These are phyloP conservation scores for Cymbomonas tetramitiformis DNA, from an alignment of 139 green algal species.

Conservation along the genomic window DNA sequence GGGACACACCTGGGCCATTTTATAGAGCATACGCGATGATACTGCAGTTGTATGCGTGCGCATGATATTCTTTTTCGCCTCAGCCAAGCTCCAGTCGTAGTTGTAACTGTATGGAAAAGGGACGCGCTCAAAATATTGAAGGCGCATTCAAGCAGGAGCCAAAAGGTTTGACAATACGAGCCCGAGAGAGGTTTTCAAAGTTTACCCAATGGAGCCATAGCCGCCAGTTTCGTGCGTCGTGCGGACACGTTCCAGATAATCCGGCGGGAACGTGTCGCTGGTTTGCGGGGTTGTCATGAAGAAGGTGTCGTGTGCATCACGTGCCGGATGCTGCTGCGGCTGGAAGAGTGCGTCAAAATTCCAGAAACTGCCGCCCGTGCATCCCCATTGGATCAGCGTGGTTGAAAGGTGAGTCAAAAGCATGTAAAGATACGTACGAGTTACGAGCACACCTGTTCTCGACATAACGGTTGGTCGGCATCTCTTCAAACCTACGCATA, in stretches of 20 bases:
- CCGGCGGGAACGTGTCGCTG: constrained; percentile 37
- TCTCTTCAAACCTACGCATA: constrained; percentile 37
- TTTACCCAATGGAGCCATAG: constrained; percentile 63
- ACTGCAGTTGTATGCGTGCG: constrained; percentile 97
- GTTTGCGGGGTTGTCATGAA: constrained; percentile 50
- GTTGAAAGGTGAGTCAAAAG: constrained; percentile 1
- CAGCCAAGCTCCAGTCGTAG: constrained; percentile 72
- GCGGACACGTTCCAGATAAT: constrained; percentile 79
- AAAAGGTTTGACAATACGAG: no score
- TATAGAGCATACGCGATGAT: constrained; percentile 86
- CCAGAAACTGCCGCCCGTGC: constrained; percentile 88
- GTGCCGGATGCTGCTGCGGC: constrained; percentile 89
- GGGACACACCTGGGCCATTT: constrained; percentile 50
- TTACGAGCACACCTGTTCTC: constrained; percentile 32
- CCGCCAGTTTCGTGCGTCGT: constrained; percentile 65
- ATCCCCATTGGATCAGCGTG: no score
- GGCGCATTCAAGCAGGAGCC: no score
- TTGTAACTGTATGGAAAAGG: constrained; percentile 71
- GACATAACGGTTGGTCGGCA: constrained; percentile 47
- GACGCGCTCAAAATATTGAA: no score
- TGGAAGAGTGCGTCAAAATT: constrained; percentile 99
- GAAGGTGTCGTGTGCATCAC: constrained; percentile 98
- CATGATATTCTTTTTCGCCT: constrained; percentile 95
- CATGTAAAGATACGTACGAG: background rate
- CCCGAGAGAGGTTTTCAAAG: constrained; percentile 1